These are phyloP conservation scores for Talaromyces sp. DNA, from an alignment of 2,329 filamentous ascomycete species.

Conservation along the genomic window DNA sequence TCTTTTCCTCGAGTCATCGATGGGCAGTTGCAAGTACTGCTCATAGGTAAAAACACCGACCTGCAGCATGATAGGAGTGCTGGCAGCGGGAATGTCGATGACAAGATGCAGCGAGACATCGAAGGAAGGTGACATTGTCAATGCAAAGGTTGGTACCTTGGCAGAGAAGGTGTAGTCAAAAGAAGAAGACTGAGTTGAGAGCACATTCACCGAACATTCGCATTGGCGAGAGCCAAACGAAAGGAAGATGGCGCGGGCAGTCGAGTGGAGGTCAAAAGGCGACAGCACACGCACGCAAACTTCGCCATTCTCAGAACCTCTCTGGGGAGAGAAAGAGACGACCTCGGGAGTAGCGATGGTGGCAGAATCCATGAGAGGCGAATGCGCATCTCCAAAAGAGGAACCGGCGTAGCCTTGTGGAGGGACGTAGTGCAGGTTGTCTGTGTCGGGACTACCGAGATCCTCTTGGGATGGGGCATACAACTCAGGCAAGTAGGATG, in stretches of 20 bases:
- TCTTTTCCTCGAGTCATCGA: slow-evolving; percentile 48
- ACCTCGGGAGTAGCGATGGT: slow-evolving; percentile 58
- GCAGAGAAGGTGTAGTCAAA: slow-evolving; percentile 68
- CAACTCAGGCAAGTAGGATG: slow-evolving; percentile 33
- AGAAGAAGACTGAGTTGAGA: slow-evolving; percentile 50
- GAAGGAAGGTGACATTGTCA: slow-evolving; percentile 50
- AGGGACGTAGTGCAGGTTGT: slow-evolving; percentile 34
- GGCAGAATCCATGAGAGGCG: slow-evolving; percentile 60
- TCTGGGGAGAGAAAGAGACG: slow-evolving; percentile 62
- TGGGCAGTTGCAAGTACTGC: slow-evolving; percentile 36
- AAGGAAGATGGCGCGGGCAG: slow-evolving; percentile 52
- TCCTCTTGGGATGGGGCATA: slow-evolving; percentile 37
- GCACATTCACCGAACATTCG: slow-evolving; percentile 59
- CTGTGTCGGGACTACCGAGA: slow-evolving; percentile 34
- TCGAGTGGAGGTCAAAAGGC: slow-evolving; percentile 65
- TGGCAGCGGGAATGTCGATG: slow-evolving; percentile 53
- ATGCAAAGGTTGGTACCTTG: slow-evolving; percentile 62
- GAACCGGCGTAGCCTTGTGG: slow-evolving; percentile 31
- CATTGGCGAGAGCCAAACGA: slow-evolving; percentile 75
- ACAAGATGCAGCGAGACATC: slow-evolving; percentile 55
- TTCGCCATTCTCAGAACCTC: slow-evolving; percentile 64
- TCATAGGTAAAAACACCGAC: slow-evolving; percentile 60
- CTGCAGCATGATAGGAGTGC: slow-evolving; percentile 45
- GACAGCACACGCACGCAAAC: slow-evolving; percentile 69
- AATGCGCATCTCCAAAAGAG: slow-evolving; percentile 57